Evolutionary conservation across 2,329 filamentous ascomycete species (phyloP), one percentile per base, ranked within the genome.

Genomic region (Fulvia fulva): DNA sequence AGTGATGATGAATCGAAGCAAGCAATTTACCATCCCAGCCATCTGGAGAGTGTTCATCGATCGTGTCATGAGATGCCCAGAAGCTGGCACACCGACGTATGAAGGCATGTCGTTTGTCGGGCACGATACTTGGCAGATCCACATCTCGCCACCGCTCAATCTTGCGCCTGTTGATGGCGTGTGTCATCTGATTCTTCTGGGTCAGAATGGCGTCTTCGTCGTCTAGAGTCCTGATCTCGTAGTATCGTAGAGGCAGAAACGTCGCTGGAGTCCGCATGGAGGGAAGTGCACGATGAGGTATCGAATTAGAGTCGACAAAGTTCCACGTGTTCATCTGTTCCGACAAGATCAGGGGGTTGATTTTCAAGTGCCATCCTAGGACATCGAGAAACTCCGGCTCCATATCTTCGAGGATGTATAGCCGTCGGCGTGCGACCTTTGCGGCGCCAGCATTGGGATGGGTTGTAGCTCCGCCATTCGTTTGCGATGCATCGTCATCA

Each of bases 271-370:
- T 28, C 2, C 52, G 56, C 54, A 67, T 56, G 19, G 65, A 67
- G 1, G 65, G 65, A 6, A 68, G 46, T 22, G 58, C 58, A 25
- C 65, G 59, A 46, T 62, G 53, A 6, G 63, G 61, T 5, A 64
- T 61, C 4, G 65, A 64, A 25, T 56, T 56, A 1, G 62, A 65
- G 22, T 66, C 63, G 3, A 64, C 63, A 22, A 60, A 68, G 43
- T 65, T 68, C 64, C 62, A 53, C 28, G 66, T 65, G 25, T 68
- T 65, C 62, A 65, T 66, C 37, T 68, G 66, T 25, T 63, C 62
- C 21, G 59, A 63, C 41, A 68, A 66, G 3, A 68, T 63, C 1
- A 66, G 32, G 9, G 65, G 66, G 28, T 67, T 62, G 1, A 66
- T 57, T 1, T 59, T 63, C 4, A 68, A 52, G 22, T 61, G 56